Percentiles rank a stretch among this genome's conserved stretches.
Evolutionary conservation across 768 basidiomycete genomes (phyloP).

Genomic region (Tricholoma bakamatsutake): DNA sequence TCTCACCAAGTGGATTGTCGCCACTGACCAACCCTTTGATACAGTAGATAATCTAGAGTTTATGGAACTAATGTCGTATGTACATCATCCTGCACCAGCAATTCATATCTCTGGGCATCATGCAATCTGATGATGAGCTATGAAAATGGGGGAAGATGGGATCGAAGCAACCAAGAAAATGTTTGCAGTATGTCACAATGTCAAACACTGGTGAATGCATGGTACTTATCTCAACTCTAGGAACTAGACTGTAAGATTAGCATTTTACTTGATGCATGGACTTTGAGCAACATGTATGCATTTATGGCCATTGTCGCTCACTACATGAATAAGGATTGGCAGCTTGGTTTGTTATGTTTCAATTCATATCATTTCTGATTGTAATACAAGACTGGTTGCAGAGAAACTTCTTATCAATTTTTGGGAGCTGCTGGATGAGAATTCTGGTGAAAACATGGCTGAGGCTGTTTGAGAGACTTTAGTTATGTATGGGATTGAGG

Average conservation of each 20-base stretch:
- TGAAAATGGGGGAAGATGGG: not conserved
- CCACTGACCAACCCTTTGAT: not conserved
- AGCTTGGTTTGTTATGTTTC: conserved; percentile 11
- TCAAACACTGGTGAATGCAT: not conserved
- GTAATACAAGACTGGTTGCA: conserved; percentile 4
- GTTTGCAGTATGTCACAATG: not conserved
- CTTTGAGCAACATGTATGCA: conserved; percentile 16
- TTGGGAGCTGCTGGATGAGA: conserved; percentile 19
- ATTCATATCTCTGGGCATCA: not conserved
- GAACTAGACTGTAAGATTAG: conserved; percentile 5
- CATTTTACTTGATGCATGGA: conserved; percentile 24
- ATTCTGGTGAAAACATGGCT: conserved; percentile 2
- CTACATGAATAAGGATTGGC: conserved; percentile 16
- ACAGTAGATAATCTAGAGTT: not conserved
- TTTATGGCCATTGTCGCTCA: conserved; percentile 21
- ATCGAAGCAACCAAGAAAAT: not conserved
- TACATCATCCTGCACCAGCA: not conserved
- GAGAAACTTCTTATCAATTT: conserved; percentile 24
- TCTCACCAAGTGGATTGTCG: not conserved
- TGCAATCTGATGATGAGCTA: not conserved
- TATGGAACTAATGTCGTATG: not conserved
- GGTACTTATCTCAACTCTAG: conserved; percentile 1
- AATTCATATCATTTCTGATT: not conserved
- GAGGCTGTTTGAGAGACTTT: conserved; percentile 16
- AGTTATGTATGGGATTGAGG: conserved; percentile 12